Evolutionary conservation across 1,284 basidiomycete genomes (phyloP).

Genomic region (Ganoderma sinense): DNA sequence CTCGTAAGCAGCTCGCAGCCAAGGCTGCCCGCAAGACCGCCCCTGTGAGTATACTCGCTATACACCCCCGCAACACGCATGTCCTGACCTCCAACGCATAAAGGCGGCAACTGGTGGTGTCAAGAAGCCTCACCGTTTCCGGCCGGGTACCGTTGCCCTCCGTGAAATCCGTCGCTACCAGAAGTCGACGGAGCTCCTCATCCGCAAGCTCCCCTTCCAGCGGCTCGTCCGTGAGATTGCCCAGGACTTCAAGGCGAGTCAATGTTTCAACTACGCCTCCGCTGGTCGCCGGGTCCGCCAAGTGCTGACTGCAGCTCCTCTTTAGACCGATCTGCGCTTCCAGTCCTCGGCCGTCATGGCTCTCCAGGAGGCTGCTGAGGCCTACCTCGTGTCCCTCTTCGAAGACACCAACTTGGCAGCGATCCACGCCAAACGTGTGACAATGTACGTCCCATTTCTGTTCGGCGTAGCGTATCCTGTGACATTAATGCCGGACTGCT

Average conservation of each 20-base stretch:
- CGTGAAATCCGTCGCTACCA: conserved; percentile 99
- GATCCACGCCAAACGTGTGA: conserved; percentile 91
- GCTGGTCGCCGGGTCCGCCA: conserved; percentile 15
- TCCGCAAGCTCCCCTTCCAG: conserved; percentile 95
- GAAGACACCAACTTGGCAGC: conserved; percentile 86
- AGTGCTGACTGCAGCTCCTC: conserved; percentile 10
- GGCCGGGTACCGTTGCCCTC: conserved; percentile 96
- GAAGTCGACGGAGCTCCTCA: conserved; percentile 94
- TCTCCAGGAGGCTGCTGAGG: conserved; percentile 91
- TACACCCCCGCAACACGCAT: neutral
- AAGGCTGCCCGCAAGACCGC: conserved; percentile 79
- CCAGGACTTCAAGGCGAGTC: conserved; percentile 89
- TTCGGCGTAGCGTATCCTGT: neutral
- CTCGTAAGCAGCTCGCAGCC: conserved; percentile 91
- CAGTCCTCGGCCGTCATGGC: conserved; percentile 93
- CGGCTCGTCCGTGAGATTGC: conserved; percentile 93
- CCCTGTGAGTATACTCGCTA: conserved; percentile 44
- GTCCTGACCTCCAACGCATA: neutral
- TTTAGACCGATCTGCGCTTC: conserved; percentile 87
- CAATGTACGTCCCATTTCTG: conserved; percentile 49
- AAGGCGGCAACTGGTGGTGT: conserved; percentile 84
- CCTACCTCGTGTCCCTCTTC: conserved; percentile 92
- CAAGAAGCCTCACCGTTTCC: conserved; percentile 97
- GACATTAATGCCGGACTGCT: conserved; percentile 6
- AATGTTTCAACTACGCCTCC: neutral